These are phyloP conservation scores for Alternaria gaisen DNA, from an alignment of 2,329 filamentous ascomycete species.

Conservation along the genomic window DNA sequence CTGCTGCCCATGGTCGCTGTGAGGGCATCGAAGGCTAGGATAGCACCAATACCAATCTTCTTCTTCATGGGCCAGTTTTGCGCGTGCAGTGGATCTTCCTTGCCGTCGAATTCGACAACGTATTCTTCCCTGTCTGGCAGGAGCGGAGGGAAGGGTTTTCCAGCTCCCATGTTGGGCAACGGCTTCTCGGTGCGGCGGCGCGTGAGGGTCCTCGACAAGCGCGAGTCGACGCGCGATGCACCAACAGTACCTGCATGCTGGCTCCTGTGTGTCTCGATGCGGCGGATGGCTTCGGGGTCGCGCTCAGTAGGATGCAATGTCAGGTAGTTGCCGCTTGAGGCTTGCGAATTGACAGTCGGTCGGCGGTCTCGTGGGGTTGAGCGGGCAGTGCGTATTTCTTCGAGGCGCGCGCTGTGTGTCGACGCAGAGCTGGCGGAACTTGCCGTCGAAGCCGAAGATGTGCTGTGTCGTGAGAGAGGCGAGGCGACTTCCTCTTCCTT, in stretches of 20 bases:
- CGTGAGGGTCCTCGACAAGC: slow-evolving; percentile 54
- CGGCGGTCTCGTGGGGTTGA: slow-evolving; percentile 27
- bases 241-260: slow-evolving; percentile 79
- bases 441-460: slow-evolving; percentile 31
- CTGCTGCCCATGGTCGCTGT: slow-evolving; percentile 70
- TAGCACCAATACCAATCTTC: slow-evolving; percentile 74
- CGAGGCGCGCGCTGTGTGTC: slow-evolving; percentile 30
- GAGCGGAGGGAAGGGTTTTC: slow-evolving; percentile 75
- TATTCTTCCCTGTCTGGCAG: slow-evolving; percentile 78
- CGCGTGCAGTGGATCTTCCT: slow-evolving; percentile 82
- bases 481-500: slow-evolving; percentile 32
- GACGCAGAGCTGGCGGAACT: slow-evolving; percentile 27
- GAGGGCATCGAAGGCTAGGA: slow-evolving; percentile 78
- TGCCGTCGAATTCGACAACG: slow-evolving; percentile 83
- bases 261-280: slow-evolving; percentile 75
- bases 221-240: slow-evolving; percentile 48
- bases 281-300: slow-evolving; percentile 73
- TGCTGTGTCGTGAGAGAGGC: slow-evolving; percentile 35
- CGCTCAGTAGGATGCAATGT: slow-evolving; percentile 61
- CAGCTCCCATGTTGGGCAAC: slow-evolving; percentile 73
- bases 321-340: slow-evolving; percentile 31
- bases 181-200: slow-evolving; percentile 57
- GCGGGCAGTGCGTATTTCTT: slow-evolving; percentile 43
- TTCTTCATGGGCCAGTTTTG: slow-evolving; percentile 86
- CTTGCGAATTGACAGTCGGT: slow-evolving; percentile 30